Conservation (phyloP, 2,329 filamentous ascomycete genomes). For the Paraphoma sp. region DNA sequence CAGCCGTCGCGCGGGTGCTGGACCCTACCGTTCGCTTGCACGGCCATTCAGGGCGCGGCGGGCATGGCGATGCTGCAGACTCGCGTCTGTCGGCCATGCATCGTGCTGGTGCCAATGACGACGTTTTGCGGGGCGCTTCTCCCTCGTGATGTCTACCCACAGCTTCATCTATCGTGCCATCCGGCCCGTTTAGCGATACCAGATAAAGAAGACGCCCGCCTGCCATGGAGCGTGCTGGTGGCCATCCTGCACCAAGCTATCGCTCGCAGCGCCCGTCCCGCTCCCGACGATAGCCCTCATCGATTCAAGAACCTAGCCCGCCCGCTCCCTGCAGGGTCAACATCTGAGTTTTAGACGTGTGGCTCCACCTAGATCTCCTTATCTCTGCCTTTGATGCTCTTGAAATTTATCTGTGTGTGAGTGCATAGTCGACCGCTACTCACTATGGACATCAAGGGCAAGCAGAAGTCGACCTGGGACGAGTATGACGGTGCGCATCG, state of each 20-base stretch:
- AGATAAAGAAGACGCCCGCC: neutral
- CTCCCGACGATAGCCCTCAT: constrained; percentile 36
- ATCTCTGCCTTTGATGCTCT: constrained; percentile 10
- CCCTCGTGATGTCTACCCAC: constrained; percentile 14
- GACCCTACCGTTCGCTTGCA: constrained; percentile 19
- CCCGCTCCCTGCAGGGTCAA: constrained; percentile 38
- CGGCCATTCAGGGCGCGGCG: constrained; percentile 21
- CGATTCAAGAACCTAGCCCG: constrained; percentile 32
- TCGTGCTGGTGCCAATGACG: constrained; percentile 12
- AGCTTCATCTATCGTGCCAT: constrained; percentile 12
- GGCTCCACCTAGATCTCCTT: constrained; percentile 14
- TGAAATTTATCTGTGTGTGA: constrained; percentile 2
- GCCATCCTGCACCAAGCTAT: neutral
- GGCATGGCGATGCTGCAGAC: neutral
- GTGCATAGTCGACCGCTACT: constrained; percentile 1
- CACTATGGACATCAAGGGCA: constrained; percentile 47
- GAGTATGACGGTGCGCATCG: constrained; percentile 53
- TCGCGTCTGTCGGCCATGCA: neutral
- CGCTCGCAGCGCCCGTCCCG: constrained; percentile 22
- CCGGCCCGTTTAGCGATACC: neutral
- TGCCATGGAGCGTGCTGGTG: constrained; percentile 17
- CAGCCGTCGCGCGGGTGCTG: neutral
- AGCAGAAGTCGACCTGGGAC: constrained; percentile 55
- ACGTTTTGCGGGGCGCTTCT: constrained; percentile 7
- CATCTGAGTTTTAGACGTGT: constrained; percentile 25